Evolutionary conservation across 805 yeast species (phyloP).

Genomic region (Metschnikowia continentalis): DNA sequence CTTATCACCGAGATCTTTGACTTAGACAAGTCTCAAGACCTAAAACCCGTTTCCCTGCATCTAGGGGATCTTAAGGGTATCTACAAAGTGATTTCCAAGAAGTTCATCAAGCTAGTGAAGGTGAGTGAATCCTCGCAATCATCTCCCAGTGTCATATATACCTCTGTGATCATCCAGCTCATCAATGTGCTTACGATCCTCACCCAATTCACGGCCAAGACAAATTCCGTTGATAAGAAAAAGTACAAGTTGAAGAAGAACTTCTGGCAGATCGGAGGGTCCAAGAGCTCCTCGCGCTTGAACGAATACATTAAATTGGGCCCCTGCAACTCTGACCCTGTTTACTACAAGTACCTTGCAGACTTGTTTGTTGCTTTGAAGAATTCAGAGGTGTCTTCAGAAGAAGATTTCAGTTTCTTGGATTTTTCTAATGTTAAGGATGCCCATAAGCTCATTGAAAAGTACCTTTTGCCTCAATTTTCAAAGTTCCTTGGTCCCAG

Average conservation of each 20-base stretch:
- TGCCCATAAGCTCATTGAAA: slow-evolving; percentile 17
- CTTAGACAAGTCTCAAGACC: slow-evolving; percentile 12
- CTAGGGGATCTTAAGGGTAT: slow-evolving; percentile 21
- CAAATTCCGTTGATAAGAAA: slow-evolving; percentile 5
- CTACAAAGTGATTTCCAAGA: slow-evolving; percentile 41
- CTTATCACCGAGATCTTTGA: slow-evolving; percentile 12
- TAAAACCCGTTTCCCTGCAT: slow-evolving; percentile 13
- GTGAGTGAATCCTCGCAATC: slow-evolving; percentile 20
- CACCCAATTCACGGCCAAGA: slow-evolving; percentile 10
- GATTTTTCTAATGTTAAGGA: slow-evolving; percentile 18
- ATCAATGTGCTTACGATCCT: slow-evolving; percentile 41
- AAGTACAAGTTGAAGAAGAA: slow-evolving; percentile 36
- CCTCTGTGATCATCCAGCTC: slow-evolving; percentile 45
- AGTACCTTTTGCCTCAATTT: slow-evolving; percentile 16
- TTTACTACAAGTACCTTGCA: slow-evolving; percentile 38
- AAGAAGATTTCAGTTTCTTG: slow-evolving; percentile 18
- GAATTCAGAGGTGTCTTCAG: slow-evolving; percentile 6
- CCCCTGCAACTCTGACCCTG: slow-evolving; percentile 48
- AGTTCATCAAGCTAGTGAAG: slow-evolving; percentile 42
- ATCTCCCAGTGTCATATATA: slow-evolving; percentile 34
- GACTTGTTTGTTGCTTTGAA: slow-evolving; percentile 21
- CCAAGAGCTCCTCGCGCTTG: slow-evolving; percentile 37
- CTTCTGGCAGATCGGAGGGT: slow-evolving; percentile 52
- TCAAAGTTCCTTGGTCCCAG: slow-evolving; percentile 16
- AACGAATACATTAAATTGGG: slow-evolving; percentile 48